Percentiles rank a stretch among this genome's conserved stretches.
These are phyloP conservation scores for Hypoxylon crocopeplum DNA, from an alignment of 495 filamentous ascomycete genomes.

Conservation along the genomic window DNA sequence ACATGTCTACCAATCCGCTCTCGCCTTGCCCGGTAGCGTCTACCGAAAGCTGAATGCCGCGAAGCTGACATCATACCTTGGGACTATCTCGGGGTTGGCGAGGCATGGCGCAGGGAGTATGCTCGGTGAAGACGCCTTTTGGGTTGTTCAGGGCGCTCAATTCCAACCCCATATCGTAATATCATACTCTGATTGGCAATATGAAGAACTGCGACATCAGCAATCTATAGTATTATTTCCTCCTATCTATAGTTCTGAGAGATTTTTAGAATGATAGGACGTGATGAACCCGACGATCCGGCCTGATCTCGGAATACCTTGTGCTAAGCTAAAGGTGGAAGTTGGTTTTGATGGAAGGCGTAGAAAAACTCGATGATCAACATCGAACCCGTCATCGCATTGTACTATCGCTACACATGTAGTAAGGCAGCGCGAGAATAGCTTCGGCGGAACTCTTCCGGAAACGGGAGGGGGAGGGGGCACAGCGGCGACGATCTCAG, in stretches of 20 bases:
- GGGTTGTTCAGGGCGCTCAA: conserved; percentile 1
- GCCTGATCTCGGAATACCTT: conserved; percentile 11
- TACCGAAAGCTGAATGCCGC: neutral
- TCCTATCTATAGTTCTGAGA: neutral
- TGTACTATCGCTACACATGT: conserved; percentile 10
- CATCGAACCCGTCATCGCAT: conserved; percentile 11
- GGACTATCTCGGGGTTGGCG: neutral
- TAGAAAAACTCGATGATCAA: conserved; percentile 36
- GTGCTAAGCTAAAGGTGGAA: too few species aligned
- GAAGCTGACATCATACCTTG: conserved; percentile 14
- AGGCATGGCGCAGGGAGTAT: neutral
- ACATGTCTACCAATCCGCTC: neutral
- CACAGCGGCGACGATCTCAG: conserved; percentile 23
- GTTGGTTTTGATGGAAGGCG: neutral
- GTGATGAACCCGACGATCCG: conserved; percentile 12
- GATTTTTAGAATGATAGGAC: conserved; percentile 1
- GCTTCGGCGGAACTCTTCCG: conserved; percentile 25
- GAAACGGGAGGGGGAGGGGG: conserved; percentile 28
- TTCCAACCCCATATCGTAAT: too few species aligned
- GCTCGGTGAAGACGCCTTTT: conserved; percentile 13
- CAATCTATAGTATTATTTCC: conserved; percentile 6
- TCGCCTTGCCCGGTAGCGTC: neutral
- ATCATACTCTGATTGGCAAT: conserved; percentile 7
- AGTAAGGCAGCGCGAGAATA: conserved; percentile 21
- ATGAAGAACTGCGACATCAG: conserved; percentile 11